These are phyloP conservation scores for Fonsecaea erecta DNA, from an alignment of 2,329 filamentous ascomycete genomes.

Conservation along the genomic window DNA sequence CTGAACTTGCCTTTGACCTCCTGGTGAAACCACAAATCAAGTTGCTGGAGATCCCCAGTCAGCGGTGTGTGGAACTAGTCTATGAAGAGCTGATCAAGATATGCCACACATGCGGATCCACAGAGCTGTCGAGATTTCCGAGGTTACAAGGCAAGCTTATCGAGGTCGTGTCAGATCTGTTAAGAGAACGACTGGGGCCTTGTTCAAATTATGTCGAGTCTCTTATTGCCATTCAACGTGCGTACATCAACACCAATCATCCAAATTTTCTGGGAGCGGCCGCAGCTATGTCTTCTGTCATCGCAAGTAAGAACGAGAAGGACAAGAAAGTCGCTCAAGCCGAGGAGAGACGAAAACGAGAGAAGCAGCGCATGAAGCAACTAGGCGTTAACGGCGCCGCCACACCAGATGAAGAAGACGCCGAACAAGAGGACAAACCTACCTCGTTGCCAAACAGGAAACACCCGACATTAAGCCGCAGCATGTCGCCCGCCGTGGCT, in stretches of 20 bases:
- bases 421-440: slow-evolving; percentile 63
- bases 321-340: slow-evolving; percentile 80
- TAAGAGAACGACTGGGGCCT: slow-evolving; percentile 89
- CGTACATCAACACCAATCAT: slow-evolving; percentile 99
- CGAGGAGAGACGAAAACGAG: slow-evolving; percentile 84
- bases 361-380: slow-evolving; percentile 82
- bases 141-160: slow-evolving; percentile 95
- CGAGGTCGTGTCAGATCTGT: slow-evolving; percentile 93
- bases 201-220: slow-evolving; percentile 92
- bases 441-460: slow-evolving; percentile 64
- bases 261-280: slow-evolving; percentile 97
- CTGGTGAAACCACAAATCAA: slow-evolving; percentile 99
- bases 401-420: slow-evolving; percentile 68
- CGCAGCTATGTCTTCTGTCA: slow-evolving; percentile 95
- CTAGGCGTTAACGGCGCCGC: slow-evolving; percentile 76
- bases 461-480: slow-evolving; percentile 67
- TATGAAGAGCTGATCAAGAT: slow-evolving; percentile 99
- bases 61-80: slow-evolving; percentile 95
- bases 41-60: slow-evolving; percentile 88
- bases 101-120: slow-evolving; percentile 96
- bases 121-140: slow-evolving; percentile 88
- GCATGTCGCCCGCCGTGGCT: slow-evolving; percentile 79
- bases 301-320: slow-evolving; percentile 90
- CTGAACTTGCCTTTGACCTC: slow-evolving; percentile 95
- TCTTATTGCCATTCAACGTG: slow-evolving; percentile 93